Evolutionary conservation across 805 yeast genomes (phyloP), one percentile per base, ranked within the genome.

Genomic region (Candida fluviatilis): DNA sequence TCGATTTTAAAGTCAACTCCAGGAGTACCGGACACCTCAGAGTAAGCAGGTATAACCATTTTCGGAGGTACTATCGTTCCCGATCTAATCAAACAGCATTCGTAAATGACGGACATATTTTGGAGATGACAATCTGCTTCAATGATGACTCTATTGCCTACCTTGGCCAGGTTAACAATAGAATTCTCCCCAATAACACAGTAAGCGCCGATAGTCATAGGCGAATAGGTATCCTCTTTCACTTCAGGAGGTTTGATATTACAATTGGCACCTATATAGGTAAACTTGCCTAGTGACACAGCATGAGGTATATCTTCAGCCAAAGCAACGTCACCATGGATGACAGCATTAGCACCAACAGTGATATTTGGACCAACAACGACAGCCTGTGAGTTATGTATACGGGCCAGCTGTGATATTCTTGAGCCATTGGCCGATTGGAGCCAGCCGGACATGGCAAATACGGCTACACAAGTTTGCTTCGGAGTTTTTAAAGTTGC

Each of bases 1-100:
- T 32, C 48, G 3, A 67, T 43, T 12, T 12, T 15, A 28, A 59
- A 65, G 34, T 55, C 48, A n/a, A 33, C 35, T 3, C 72, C 71
- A 1, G 71, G 71, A 2, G 40, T 43, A 0, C 73, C 73, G 11
- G 57, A 47, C 2, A 76, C 80, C 19, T 64, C 55, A 26, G 75
- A 64, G 44, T 67, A 77, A 0, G 82, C 77, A 2, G 83, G 80
- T n/a, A 77, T 60, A 17, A 71, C 66, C 41, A 54, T 54, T 12
- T 59, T 61, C 2, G 64, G 57, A 0, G 79, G 78, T 2, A 78
- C 45, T 2, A 46, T 42, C 0, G 73, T 62, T 11, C 66, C 66
- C 35, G 62, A 57, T 16, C 66, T 63, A 3, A 78, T 59, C 2
- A 73, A 43, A 39, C 78, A 74, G 48, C 81, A 74, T 36, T 78